Percentiles rank a stretch among this genome's conserved stretches.
phyloP scores from a whole-genome alignment of 2,329 filamentous ascomycete genomes.

The Endothia cerciana region DNA sequence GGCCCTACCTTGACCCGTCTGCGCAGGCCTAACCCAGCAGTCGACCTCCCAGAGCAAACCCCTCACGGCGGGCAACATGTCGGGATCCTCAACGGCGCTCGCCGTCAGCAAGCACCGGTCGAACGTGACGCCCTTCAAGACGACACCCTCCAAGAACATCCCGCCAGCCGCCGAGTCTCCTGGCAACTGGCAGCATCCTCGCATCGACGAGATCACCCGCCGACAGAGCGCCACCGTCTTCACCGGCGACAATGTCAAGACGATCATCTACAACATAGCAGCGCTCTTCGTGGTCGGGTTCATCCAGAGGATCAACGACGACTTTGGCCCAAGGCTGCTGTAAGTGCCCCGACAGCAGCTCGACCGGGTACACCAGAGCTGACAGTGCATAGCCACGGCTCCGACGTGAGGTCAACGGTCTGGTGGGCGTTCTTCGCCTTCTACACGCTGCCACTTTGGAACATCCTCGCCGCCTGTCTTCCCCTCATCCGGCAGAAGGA shows the following conservation, averaged over 20 bases:
- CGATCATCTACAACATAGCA: conserved; percentile 68
- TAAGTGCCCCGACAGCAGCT: conserved; percentile 36
- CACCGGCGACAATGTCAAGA: conserved; percentile 73
- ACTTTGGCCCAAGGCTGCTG: conserved; percentile 43
- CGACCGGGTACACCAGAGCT: conserved; percentile 26
- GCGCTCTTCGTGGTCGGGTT: conserved; percentile 44
- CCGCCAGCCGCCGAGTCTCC: conserved; percentile 55
- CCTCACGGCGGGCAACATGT: conserved; percentile 36
- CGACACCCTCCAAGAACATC: conserved; percentile 34
- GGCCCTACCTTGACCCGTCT: neutral
- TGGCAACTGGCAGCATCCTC: conserved; percentile 90
- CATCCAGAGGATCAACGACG: conserved; percentile 42
- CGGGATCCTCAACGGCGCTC: conserved; percentile 33
- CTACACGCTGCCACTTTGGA: conserved; percentile 66
- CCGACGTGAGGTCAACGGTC: conserved; percentile 42
- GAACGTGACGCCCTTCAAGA: conserved; percentile 34
- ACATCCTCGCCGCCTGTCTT: conserved; percentile 70
- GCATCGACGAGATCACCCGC: conserved; percentile 81
- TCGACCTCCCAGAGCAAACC: conserved; percentile 4
- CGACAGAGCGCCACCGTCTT: conserved; percentile 81
- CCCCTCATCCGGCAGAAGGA: conserved; percentile 76
- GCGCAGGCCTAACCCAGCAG: neutral
- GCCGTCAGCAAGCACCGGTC: conserved; percentile 28
- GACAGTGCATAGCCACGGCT: conserved; percentile 38
- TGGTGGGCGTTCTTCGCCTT: conserved; percentile 51